These are phyloP conservation scores for Solioccasus polychromus DNA, from an alignment of 768 basidiomycete genomes.

Conservation along the genomic window DNA sequence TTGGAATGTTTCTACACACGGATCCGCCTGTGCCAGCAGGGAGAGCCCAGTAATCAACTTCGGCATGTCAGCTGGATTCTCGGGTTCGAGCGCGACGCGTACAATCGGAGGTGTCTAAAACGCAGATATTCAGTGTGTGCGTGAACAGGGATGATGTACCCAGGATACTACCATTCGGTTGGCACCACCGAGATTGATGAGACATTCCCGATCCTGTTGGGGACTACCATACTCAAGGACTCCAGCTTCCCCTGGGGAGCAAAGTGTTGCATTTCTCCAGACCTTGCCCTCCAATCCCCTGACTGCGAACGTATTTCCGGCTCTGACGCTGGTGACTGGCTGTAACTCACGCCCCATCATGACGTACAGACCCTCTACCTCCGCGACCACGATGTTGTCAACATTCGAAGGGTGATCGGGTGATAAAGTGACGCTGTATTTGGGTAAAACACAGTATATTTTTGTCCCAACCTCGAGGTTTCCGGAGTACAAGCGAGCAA, in stretches of 20 bases:
- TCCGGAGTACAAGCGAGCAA: constrained; percentile 92
- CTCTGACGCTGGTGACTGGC: constrained; percentile 73
- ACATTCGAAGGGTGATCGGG: constrained; percentile 68
- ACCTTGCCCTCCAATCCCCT: constrained; percentile 88
- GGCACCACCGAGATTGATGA: constrained; percentile 82
- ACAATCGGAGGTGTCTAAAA: constrained; percentile 84
- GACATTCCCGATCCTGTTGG: constrained; percentile 41
- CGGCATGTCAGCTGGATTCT: constrained; percentile 78
- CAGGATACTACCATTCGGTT: constrained; percentile 50
- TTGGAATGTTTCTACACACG: constrained; percentile 96
- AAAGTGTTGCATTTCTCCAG: constrained; percentile 87
- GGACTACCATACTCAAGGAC: constrained; percentile 33
- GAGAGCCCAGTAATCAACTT: constrained; percentile 85
- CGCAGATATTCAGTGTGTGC: background rate
- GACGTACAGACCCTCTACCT: constrained; percentile 78
- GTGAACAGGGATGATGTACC: background rate
- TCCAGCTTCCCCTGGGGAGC: constrained; percentile 55
- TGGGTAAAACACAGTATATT: constrained; percentile 80
- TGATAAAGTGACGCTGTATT: constrained; percentile 65
- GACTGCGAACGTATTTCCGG: constrained; percentile 94
- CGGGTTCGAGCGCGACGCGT: constrained; percentile 90
- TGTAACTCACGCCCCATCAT: constrained; percentile 99
- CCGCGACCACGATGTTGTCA: constrained; percentile 55
- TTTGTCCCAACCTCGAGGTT: constrained; percentile 61
- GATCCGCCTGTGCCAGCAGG: constrained; percentile 90